Percentiles rank a stretch among this genome's conserved stretches.
phyloP scores from a whole-genome alignment of 768 basidiomycete species.

The Pleurotus pulmonarius region DNA sequence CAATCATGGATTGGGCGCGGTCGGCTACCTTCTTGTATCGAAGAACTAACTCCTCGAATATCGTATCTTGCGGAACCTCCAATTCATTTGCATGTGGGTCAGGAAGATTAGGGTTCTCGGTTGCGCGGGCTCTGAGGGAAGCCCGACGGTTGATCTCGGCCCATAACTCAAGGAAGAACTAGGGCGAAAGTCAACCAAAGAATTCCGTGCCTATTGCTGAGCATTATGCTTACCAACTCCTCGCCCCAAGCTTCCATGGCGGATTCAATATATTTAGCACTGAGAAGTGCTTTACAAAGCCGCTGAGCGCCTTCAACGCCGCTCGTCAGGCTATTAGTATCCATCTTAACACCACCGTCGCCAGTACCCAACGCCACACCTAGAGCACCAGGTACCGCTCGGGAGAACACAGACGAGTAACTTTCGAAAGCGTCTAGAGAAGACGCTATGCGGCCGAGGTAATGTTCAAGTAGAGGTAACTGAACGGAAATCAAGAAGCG shows the following conservation, averaged over 20 bases:
- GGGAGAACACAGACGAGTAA: conserved; percentile 80
- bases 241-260: conserved; percentile 85
- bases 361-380: conserved; percentile 48
- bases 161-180: conserved; percentile 96
- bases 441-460: conserved; percentile 71
- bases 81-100: conserved; percentile 28
- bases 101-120: conserved; percentile 48
- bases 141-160: conserved; percentile 65
- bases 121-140: conserved; percentile 51
- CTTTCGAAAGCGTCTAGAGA: conserved; percentile 95
- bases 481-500: conserved; percentile 86
- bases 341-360: conserved; percentile 38
- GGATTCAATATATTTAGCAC: conserved; percentile 67
- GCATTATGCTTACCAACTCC: conserved; percentile 59
- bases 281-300: conserved; percentile 82
- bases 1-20: conserved; percentile 86
- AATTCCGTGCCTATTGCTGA: too few species aligned
- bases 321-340: conserved; percentile 65
- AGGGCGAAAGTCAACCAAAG: background rate
- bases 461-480: conserved; percentile 76
- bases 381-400: conserved; percentile 90
- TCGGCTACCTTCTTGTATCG: conserved; percentile 56
- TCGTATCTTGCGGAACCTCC: conserved; percentile 51
- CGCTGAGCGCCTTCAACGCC: conserved; percentile 83
- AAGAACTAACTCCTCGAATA: conserved; percentile 75